Conservation (phyloP, 208 protist genomes). For the Trypanosomatidae sp. region DNA sequence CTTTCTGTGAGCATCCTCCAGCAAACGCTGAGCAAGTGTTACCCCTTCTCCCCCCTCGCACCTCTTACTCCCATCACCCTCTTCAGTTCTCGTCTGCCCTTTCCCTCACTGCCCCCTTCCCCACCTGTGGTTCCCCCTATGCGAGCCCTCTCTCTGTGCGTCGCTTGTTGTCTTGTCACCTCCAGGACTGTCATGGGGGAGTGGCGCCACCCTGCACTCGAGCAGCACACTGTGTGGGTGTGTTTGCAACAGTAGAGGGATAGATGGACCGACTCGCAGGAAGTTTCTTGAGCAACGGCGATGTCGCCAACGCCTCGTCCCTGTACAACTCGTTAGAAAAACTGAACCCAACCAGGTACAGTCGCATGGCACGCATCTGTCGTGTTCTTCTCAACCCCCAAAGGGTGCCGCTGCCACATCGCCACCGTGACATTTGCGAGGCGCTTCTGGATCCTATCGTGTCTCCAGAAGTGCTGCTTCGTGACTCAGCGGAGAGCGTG, state of each 20-base stretch:
- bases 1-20: not conserved
- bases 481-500: constrained; percentile 37
- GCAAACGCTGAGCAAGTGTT: not conserved
- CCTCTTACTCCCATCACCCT: not conserved
- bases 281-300: constrained; percentile 65
- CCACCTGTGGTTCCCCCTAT: not conserved
- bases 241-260: not conserved
- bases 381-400: constrained; percentile 69
- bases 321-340: constrained; percentile 80
- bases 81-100: not conserved
- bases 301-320: constrained; percentile 63
- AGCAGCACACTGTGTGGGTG: not conserved
- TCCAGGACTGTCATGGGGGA: not conserved
- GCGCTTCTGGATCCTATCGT: constrained; percentile 75
- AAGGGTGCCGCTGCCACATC: constrained; percentile 67
- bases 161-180: not conserved
- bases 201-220: not conserved
- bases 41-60: not conserved
- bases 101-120: not conserved
- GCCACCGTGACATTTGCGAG: constrained; percentile 76
- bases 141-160: not conserved
- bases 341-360: constrained; percentile 61
- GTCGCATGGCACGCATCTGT: constrained; percentile 70
- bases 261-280: constrained; percentile 77
- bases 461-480: constrained; percentile 44